Conservation (phyloP, 306 rosid genomes). For the Quercus gilva region DNA sequence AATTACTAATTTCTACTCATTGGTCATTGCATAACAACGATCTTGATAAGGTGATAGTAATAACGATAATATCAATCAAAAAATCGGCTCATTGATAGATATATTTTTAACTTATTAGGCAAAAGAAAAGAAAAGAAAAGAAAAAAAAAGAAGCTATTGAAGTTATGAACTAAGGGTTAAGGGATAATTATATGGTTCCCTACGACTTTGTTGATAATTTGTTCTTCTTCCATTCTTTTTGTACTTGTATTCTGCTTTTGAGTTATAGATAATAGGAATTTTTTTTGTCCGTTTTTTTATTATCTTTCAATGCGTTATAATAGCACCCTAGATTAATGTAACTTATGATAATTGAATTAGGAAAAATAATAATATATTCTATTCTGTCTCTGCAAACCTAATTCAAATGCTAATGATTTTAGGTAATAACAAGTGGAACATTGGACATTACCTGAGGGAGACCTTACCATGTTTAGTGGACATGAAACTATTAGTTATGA, state of each 20-base stretch:
- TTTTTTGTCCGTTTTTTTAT: neutral
- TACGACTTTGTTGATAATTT: neutral
- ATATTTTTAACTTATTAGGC: neutral
- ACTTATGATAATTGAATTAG: neutral
- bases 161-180: neutral
- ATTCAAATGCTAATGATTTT: conserved; percentile 27
- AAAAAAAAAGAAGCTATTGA: conserved; percentile 17
- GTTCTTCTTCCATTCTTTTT: neutral
- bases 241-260: neutral
- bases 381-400: neutral
- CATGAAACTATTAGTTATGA: neutral
- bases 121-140: neutral
- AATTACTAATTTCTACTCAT: too few relatives aligned
- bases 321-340: conserved; percentile 1
- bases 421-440: neutral
- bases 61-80: neutral
- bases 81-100: neutral
- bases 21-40: too few relatives aligned
- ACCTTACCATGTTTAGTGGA: neutral
- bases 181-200: neutral
- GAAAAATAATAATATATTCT: neutral
- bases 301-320: conserved; percentile 15
- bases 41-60: too few relatives aligned
- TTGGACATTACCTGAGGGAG: neutral
- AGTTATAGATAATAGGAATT: neutral